Percentiles rank a stretch among this genome's conserved stretches.
Evolutionary conservation across 2,329 filamentous ascomycete species (phyloP).

Genomic region (Venturia pyrina): DNA sequence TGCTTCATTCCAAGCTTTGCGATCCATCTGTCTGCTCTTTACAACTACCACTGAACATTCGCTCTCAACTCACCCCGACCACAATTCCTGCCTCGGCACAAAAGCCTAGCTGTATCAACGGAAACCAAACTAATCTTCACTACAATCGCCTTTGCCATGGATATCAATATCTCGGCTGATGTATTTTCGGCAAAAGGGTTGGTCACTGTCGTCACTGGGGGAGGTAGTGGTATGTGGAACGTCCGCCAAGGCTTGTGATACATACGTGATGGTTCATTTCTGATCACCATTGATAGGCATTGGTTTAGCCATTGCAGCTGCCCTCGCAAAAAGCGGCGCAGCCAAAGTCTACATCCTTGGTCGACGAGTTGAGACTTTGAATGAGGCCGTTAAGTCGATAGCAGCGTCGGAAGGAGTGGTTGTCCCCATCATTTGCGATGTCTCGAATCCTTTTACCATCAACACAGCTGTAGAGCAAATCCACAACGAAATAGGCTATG

Average conservation of each 20-base stretch:
- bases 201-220: conserved; percentile 44
- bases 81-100: neutral
- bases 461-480: conserved; percentile 32
- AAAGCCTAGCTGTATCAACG: neutral
- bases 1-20: neutral
- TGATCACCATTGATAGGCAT: conserved; percentile 21
- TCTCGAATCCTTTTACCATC: conserved; percentile 33
- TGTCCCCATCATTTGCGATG: conserved; percentile 33
- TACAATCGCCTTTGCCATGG: conserved; percentile 26
- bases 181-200: conserved; percentile 44
- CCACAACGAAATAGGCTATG: conserved; percentile 32
- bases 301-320: conserved; percentile 30
- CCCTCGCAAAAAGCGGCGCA: conserved; percentile 32
- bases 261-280: neutral
- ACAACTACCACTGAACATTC: too few species aligned
- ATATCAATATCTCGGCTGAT: conserved; percentile 7
- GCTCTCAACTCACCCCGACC: neutral
- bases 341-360: conserved; percentile 37
- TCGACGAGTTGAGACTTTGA: conserved; percentile 30
- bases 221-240: conserved; percentile 31
- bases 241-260: neutral
- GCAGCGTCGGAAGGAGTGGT: conserved; percentile 25
- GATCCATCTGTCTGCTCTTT: too few species aligned
- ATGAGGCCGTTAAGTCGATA: conserved; percentile 28
- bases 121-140: neutral